phyloP scores from a whole-genome alignment of 192 early-diverging fungal species.

The Entrophospora sp. region DNA sequence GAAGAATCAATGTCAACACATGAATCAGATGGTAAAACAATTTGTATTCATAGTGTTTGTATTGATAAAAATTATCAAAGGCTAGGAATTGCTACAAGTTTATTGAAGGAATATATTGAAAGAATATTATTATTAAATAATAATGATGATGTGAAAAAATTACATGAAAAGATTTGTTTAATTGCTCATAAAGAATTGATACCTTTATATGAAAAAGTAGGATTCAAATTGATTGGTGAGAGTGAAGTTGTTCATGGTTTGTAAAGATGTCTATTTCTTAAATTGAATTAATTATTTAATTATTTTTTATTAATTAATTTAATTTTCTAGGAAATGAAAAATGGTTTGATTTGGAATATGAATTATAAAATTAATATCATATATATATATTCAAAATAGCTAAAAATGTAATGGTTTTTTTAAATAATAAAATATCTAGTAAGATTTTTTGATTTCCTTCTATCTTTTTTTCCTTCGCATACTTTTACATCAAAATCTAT shows the following conservation, averaged over 20 bases:
- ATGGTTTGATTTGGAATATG: too few species aligned
- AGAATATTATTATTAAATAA: conserved; percentile 26
- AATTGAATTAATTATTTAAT: too few species aligned
- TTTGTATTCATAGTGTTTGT: conserved; percentile 64
- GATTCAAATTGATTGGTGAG: conserved; percentile 45
- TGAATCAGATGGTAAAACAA: conserved; percentile 49
- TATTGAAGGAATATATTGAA: conserved; percentile 41
- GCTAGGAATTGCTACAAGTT: conserved; percentile 45
- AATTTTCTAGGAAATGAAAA: too few species aligned
- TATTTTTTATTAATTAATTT: too few species aligned
- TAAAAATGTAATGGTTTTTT: too few species aligned
- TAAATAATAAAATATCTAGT: too few species aligned
- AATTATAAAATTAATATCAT: too few species aligned
- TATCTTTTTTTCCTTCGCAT: too few species aligned
- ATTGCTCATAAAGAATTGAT: conserved; percentile 48
- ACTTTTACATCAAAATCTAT: too few species aligned
- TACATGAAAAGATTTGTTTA: conserved; percentile 41
- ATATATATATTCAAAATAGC: too few species aligned
- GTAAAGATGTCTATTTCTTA: too few species aligned
- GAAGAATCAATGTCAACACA: conserved; percentile 56
- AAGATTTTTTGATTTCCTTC: too few species aligned
- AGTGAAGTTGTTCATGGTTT: conserved; percentile 58
- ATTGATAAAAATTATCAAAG: conserved; percentile 37
- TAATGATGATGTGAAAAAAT: background rate
- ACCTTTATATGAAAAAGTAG: conserved; percentile 52